Base-by-base conservation (phyloP, 2,329 filamentous ascomycete genomes). In the Pseudocercospora macadamiae region DNA sequence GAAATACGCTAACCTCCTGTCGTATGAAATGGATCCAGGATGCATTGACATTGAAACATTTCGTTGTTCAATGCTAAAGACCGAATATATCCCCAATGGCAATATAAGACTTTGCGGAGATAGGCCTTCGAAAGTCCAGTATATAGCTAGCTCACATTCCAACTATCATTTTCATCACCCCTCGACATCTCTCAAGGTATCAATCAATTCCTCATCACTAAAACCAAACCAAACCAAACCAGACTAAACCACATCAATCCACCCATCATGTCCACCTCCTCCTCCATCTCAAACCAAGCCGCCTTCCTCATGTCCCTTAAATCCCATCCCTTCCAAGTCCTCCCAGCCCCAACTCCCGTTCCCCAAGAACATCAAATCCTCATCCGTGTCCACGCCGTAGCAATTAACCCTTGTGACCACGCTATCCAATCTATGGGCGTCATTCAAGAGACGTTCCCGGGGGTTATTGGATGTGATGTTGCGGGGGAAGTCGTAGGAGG, bases 331-430 rank as follows among this genome's bases (percentile, higher is more conserved):
- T 59, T 70, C 37, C 49, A 62, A 10, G 44, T 70, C 51, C 39
- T 48, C 26, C 19, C 52, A 21, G 68, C 68, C 2, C 67, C 66
- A 4, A 61, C 64, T 18, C 65, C 66, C 7, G 30, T 25, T 21
- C 64, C 64, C 1, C 60, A 53, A 10, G 25, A 62, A 1, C 61
- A 72, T 59, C 68, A 76, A 52, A 64, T 77, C 28, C 60, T 76
- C n/a, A 69, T 77, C 54, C 66, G 70, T 37, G 72, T 71, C 36
- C 57, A 60, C 21, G 75, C 74, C n/a, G 64, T 74, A 7, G 76
- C 74, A 5, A 70, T 78, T 51, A 77, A 78, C 55, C 74, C 74
- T 4, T 62, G 71, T 7, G 78, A 81, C 59, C 71, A 65, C 42
- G 66, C 66, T 7, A 68, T 76, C 21, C 72, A 76, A 63, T 57